Evolutionary conservation across 805 yeast species (phyloP), one percentile per base, ranked within the genome.

Genomic region (Candida arabinofermentans): DNA sequence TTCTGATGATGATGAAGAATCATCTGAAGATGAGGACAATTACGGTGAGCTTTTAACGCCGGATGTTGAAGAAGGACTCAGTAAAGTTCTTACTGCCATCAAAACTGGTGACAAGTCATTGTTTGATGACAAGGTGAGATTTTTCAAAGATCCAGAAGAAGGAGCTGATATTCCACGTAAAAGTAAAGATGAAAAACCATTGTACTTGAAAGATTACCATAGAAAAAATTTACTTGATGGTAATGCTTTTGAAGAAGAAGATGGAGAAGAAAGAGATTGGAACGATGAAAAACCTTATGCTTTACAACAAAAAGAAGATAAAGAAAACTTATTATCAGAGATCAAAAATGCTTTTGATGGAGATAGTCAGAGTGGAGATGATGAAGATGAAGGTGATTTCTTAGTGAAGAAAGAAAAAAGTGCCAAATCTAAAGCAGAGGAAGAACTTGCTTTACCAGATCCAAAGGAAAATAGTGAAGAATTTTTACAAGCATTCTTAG

Each of bases 131-230:
- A 66, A 74, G 14, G 79, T 75, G 9, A 77, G 72, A 55, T 93
- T 93, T 57, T 91, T 86, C 62, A 50, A 59, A 18, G 83, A 81
- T 3, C 85, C 82, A 17, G 74, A 81, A 16, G 81, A 73, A 18
- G 70, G 70, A 17, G 64, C 50, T 3, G 61, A 4, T 29, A 7
- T 10, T 29, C 5, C 24, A 3, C 12, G 16, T n/a, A 22, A 33
- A 13, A 14, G 7, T 4, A 19, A 14, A 27, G 30, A 42, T 5
- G 57, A 42, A 10, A 86, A 86, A 58, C 96, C 98, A 8, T 70
- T 93, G 42, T 87, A 83, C 60, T 74, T 93, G 62, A 89, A 90
- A 53, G 99, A 93, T 61, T 93, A 90, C 57, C 97, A 93, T 59
- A 74, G 98, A 61, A 77, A 79, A 79, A 84, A 80, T 50, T 63